Evolutionary conservation across 1,284 basidiomycete genomes (phyloP).

Genomic region (Ganoderma boninense): DNA sequence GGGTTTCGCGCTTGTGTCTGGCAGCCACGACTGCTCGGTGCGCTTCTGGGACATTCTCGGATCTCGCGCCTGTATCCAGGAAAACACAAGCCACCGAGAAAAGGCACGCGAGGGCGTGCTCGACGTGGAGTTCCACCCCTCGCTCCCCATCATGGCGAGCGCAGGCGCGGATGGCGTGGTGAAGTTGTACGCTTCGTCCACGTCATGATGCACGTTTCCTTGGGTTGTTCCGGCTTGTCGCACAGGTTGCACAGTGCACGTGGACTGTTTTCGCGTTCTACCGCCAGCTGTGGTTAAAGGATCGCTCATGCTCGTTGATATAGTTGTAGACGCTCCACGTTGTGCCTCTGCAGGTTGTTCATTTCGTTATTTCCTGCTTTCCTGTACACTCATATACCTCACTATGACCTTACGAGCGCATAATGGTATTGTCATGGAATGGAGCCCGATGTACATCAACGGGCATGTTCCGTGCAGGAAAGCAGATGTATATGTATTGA

Average conservation of each 20-base stretch:
- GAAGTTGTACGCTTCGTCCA: slow-evolving; percentile 86
- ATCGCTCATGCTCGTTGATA: slow-evolving; percentile 20
- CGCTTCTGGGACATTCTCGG: slow-evolving; percentile 96
- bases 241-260: slow-evolving; percentile 7
- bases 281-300: slow-evolving; percentile 19
- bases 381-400: slow-evolving; percentile 39
- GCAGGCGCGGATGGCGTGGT: slow-evolving; percentile 96
- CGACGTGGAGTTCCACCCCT: slow-evolving; percentile 86
- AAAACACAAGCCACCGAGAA: slow-evolving; percentile 87
- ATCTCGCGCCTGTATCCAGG: slow-evolving; percentile 85
- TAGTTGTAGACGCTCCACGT: slow-evolving; percentile 18
- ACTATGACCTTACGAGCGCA: slow-evolving; percentile 39
- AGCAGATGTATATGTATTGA: slow-evolving; percentile 1
- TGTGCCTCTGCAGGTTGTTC: slow-evolving; percentile 12
- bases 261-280: slow-evolving; percentile 16
- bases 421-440: slow-evolving; percentile 35
- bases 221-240: slow-evolving; percentile 10
- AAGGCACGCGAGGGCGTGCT: slow-evolving; percentile 93
- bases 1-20: slow-evolving; percentile 88
- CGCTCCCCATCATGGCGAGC: slow-evolving; percentile 88
- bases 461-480: neutral
- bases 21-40: slow-evolving; percentile 92
- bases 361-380: slow-evolving; percentile 29
- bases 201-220: slow-evolving; percentile 57
- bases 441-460: slow-evolving; percentile 1